A percentile compares a stretch with the other conserved stretches of the same genome.
phyloP scores from a whole-genome alignment of 1,284 basidiomycete genomes.

The Mycena sp. region DNA sequence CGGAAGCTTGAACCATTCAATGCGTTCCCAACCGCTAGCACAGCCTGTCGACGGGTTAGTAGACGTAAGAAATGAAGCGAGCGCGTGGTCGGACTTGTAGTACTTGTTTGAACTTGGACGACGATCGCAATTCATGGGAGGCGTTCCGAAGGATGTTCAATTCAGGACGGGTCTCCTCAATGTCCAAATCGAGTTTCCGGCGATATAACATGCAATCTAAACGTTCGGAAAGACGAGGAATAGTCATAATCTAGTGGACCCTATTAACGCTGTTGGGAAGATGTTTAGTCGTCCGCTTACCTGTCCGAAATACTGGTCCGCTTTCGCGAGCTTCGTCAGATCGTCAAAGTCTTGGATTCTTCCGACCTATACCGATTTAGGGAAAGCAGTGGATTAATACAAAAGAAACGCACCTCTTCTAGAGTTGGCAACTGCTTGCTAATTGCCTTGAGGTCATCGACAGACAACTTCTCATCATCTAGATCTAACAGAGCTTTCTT shows the following conservation, averaged over 20 bases:
- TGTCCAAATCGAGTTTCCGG: conserved; percentile 80
- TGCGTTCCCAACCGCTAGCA: conserved; percentile 83
- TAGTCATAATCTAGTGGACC: conserved; percentile 70
- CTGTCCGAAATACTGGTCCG: conserved; percentile 87
- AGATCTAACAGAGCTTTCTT: conserved; percentile 73
- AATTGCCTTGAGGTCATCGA: conserved; percentile 80
- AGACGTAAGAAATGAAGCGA: not conserved
- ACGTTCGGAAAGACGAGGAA: conserved; percentile 80
- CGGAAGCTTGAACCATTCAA: conserved; percentile 87
- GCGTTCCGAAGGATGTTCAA: conserved; percentile 81
- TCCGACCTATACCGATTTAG: conserved; percentile 54
- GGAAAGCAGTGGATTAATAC: not conserved
- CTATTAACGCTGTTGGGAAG: not conserved
- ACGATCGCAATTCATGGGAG: conserved; percentile 77
- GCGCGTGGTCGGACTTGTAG: conserved; percentile 66
- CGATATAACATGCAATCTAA: conserved; percentile 87
- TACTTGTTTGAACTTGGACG: conserved; percentile 73
- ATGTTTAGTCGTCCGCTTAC: conserved; percentile 47
- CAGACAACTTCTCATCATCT: conserved; percentile 70
- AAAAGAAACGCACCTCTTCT: conserved; percentile 69
- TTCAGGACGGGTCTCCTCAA: conserved; percentile 88
- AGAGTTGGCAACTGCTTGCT: conserved; percentile 77
- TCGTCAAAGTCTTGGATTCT: conserved; percentile 75
- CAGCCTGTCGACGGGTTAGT: conserved; percentile 52
- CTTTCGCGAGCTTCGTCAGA: conserved; percentile 76